Evolutionary conservation across 2,329 filamentous ascomycete genomes (phyloP), one percentile per base, ranked within the genome.

Genomic region (Aspergillus jensenii): DNA sequence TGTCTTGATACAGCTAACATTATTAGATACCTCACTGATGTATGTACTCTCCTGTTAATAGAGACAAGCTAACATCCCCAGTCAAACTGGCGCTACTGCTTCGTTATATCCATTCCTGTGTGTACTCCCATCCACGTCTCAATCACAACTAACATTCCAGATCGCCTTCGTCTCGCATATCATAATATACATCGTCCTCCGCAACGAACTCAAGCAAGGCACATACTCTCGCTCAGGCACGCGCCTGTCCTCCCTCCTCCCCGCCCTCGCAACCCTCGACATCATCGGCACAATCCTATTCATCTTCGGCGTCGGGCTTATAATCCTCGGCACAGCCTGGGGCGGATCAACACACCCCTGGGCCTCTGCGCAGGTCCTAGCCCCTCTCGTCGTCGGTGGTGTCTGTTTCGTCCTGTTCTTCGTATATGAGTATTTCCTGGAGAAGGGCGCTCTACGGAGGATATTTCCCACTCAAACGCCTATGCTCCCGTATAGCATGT

Each of bases 31-130:
- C 59, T 74, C 33, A 73, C 72, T 14, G 62, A 67, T 57, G 72
- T 73, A 61, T 59, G 67, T 50, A 31, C 2, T 5, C 7, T 8
- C 6, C 40, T 25, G 27, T 35, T 2, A 7, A 21, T 4, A n/a
- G 12, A 6, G 25, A 17, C 17, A 86, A 12, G 82, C 82, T 19
- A 73, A 77, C 37, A 17, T 8, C 12, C 17, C 25, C n/a, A 72
- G 68, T 72, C 78, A 4, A 81, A 79, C 61, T 90, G 87, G 87
- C 76, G 86, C 50, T 90, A 87, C 80, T 87, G 85, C 66, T 90
- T 90, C 68, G 84, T 81, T 39, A 80, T 89, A 54, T 85, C 84
- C 59, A 76, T 87, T n/a, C 84, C 84, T 0, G 78, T 87, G 55
- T 76, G 76, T 76, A 1, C 9, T 9, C 14, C 37, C 12, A 4